Base-by-base conservation (phyloP, 768 basidiomycete genomes). In the Paxillus ammoniavirescens region DNA sequence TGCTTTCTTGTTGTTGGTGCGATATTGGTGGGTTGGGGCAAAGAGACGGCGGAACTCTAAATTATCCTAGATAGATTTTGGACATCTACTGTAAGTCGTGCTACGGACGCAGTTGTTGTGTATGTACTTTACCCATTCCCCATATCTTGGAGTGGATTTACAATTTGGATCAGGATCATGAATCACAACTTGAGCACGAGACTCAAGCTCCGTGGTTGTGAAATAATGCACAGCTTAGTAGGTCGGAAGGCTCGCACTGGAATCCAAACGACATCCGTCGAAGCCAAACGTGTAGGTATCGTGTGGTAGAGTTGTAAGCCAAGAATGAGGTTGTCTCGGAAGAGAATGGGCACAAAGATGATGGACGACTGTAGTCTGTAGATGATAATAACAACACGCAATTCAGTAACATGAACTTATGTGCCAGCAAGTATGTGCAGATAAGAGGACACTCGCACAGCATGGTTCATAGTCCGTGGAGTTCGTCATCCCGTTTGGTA, bases 1-100 rank as follows among this genome's bases (percentile, higher is more conserved):
- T 18, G 61, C 67, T 1, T 84, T 80, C 61, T 59, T 80, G 3
- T 47, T 41, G 3, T 47, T 85, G 35, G 80, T 89, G 4, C 73
- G 84, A 36, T 73, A 74, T 52, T 91, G 89, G 90, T 85, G 84
- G 81, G 70, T 74, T 36, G 70, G 70, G 47, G 83, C 84, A 9
- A 80, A 79, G 63, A 61, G 68, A 61, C 77, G 72, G 42, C 69
- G 64, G 38, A 63, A 61, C 66, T 45, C 56, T 15, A 57, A 47
- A n/a, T 42, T 53, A 35, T 47, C 30, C 2, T 47, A 53, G 45
- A 18, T 40, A 18, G 38, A 40, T 10, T 40, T 40, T 40, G 38
- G 38, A 35, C 35, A 35, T 35, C 4, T 33, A 33, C 31, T 26
- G 21, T 30, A 8, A 4, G 28, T 30, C 28, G 28, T 30, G 28